Evolutionary conservation across 805 yeast genomes (phyloP), one percentile per base, ranked within the genome.

Genomic region (Metahyphopichia silvanorum): DNA sequence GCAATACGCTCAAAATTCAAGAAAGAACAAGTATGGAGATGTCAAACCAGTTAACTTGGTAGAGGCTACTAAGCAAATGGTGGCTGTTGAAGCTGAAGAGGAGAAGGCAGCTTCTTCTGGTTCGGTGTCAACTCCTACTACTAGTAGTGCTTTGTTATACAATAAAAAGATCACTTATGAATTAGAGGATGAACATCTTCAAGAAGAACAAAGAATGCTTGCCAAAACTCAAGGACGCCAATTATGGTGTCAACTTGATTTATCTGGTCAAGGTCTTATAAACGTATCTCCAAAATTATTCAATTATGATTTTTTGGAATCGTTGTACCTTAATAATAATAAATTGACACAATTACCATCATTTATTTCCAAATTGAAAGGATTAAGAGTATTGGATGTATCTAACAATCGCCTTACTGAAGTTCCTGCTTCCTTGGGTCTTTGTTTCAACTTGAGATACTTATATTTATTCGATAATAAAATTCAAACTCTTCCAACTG

Each of bases 201-300:
- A 54, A 38, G 82, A 79, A 51, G 80, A 76, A 47, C 79, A 79
- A 53, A 64, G 83, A 56, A 73, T 78, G 63, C 70, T 79, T 57
- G 60, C 69, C 22, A 71, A 70, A 40, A 73, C 77, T 17, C 69
- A 71, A 51, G 78, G 83, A 22, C 82, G 80, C 38, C 97, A 89
- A 62, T 73, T 85, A 52, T 93, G 99, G 99, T 84, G 94, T 33
- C 91, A 89, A 5, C 66, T 93, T 43, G 99, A 93, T 63, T 67
- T 91, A 43, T 79, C 94, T 43, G 96, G 96, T 38, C 95, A 93
- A 58, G 86, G 91, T 21, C 68, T 93, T 32, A 66, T 77, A 40
- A 73, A 76, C 36, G 44, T 91, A 19, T 76, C 86, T n/a, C 76
- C 82, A 14, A 79, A 79, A 46, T 60, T 93, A 28, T 87, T 87